These are phyloP conservation scores for Diaporthe sp. DNA, from an alignment of 2,329 filamentous ascomycete genomes.

Conservation along the genomic window DNA sequence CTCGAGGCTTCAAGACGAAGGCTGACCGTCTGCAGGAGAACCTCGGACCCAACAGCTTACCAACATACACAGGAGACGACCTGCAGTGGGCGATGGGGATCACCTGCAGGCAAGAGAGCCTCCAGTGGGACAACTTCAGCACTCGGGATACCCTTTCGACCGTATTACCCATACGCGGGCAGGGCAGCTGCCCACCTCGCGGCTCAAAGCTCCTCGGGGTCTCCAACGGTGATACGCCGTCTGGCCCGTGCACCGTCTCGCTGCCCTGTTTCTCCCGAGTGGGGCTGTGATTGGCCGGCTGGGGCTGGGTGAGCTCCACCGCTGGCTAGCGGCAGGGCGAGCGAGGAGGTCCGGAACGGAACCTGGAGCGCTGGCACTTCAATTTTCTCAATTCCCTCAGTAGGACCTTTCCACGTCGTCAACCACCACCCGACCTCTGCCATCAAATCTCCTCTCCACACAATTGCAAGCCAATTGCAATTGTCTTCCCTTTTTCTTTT, in stretches of 20 bases:
- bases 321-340: slow-evolving; percentile 12
- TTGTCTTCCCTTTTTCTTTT: slow-evolving; percentile 65
- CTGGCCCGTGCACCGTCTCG: slow-evolving; percentile 11
- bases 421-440: slow-evolving; percentile 54
- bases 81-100: not conserved
- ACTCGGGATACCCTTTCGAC: not conserved
- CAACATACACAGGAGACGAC: too few relatives aligned
- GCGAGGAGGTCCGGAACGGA: slow-evolving; percentile 37
- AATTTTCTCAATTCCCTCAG: slow-evolving; percentile 37
- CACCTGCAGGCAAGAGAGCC: too few relatives aligned
- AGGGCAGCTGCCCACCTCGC: not conserved
- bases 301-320: slow-evolving; percentile 29
- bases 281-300: slow-evolving; percentile 36
- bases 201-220: not conserved
- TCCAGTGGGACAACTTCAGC: too few relatives aligned
- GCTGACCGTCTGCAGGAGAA: not conserved
- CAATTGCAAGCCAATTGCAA: slow-evolving; percentile 72
- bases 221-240: not conserved
- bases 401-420: slow-evolving; percentile 40
- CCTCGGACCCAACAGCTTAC: not conserved
- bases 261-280: slow-evolving; percentile 30
- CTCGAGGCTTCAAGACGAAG: too few relatives aligned
- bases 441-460: slow-evolving; percentile 69
- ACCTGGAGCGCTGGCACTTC: slow-evolving; percentile 40
- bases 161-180: not conserved